phyloP scores from a whole-genome alignment of 345 rosid species.

The Eutrema heterophyllum region DNA sequence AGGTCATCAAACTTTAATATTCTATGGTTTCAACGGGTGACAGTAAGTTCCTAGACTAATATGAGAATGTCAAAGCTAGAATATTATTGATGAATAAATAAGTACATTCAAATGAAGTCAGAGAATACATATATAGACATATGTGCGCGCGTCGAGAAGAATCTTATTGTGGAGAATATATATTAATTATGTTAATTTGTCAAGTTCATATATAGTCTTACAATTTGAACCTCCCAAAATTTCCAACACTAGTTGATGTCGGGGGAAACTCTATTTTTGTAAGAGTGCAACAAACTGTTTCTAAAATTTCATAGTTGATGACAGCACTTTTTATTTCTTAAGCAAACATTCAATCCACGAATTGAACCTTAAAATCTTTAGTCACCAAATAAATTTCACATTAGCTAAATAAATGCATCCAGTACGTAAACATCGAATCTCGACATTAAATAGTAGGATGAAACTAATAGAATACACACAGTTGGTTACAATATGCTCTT shows the following conservation, averaged over 20 bases:
- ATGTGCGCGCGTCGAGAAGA: not conserved
- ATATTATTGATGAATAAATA: not conserved
- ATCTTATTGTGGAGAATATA: not conserved
- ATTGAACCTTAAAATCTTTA: not conserved
- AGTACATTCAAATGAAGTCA: conserved; percentile 3
- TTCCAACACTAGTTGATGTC: conserved; percentile 9
- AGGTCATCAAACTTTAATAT: conserved; percentile 1
- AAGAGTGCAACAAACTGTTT: not conserved
- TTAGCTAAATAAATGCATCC: not conserved
- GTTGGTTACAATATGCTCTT: not conserved
- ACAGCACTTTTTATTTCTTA: not conserved
- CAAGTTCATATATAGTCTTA: not conserved
- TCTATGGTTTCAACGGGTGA: not conserved
- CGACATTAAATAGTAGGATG: not conserved
- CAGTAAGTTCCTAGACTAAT: not conserved
- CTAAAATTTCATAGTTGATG: not conserved
- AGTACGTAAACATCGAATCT: not conserved
- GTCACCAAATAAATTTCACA: not conserved
- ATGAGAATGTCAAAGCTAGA: conserved; percentile 10
- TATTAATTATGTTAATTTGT: not conserved
- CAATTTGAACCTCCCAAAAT: not conserved
- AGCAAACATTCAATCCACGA: not conserved
- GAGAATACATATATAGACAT: not conserved
- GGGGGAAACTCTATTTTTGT: not conserved
- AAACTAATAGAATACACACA: not conserved